These are phyloP conservation scores for Chimonanthus salicifolius DNA, from an alignment of 164 flowering plant species.

Conservation along the genomic window DNA sequence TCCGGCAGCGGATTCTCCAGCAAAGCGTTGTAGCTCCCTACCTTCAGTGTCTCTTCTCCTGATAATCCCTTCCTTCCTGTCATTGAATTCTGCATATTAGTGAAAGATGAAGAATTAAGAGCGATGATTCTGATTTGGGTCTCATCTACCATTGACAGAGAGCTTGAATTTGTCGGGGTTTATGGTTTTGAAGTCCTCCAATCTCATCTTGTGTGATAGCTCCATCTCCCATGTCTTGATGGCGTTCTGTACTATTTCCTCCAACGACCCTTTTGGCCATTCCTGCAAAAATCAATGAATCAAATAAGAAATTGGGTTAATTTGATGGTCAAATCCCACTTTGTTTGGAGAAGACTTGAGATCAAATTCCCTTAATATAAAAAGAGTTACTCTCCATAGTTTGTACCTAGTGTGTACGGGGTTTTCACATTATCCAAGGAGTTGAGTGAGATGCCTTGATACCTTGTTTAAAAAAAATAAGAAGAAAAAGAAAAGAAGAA, in stretches of 20 bases:
- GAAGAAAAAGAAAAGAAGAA: too few species aligned
- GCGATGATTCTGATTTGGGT: neutral
- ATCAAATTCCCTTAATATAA: too few species aligned
- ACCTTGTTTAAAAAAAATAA: too few species aligned
- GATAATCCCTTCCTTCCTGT: slow-evolving; percentile 74
- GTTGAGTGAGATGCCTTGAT: neutral
- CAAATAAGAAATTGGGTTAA: too few species aligned
- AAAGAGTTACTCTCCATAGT: too few species aligned
- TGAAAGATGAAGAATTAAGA: too few species aligned
- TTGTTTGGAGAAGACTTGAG: neutral
- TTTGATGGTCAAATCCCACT: neutral
- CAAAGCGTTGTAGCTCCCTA: slow-evolving; percentile 88
- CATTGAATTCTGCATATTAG: neutral
- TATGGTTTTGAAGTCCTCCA: slow-evolving; percentile 67
- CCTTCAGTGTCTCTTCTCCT: slow-evolving; percentile 57
- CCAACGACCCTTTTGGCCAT: slow-evolving; percentile 57
- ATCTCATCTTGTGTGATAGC: slow-evolving; percentile 67
- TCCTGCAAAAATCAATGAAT: slow-evolving; percentile 9
- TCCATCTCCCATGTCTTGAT: slow-evolving; percentile 96
- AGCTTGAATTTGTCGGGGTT: slow-evolving; percentile 80
- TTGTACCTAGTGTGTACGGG: too few species aligned
- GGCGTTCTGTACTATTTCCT: slow-evolving; percentile 77
- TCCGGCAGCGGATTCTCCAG: slow-evolving; percentile 63
- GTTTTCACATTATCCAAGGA: neutral
- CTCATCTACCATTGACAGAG: slow-evolving; percentile 60